Percentiles rank a stretch among this genome's conserved stretches.
Conservation (phyloP, 2,329 filamentous ascomycete genomes). For the Fusarium equiseti region DNA sequence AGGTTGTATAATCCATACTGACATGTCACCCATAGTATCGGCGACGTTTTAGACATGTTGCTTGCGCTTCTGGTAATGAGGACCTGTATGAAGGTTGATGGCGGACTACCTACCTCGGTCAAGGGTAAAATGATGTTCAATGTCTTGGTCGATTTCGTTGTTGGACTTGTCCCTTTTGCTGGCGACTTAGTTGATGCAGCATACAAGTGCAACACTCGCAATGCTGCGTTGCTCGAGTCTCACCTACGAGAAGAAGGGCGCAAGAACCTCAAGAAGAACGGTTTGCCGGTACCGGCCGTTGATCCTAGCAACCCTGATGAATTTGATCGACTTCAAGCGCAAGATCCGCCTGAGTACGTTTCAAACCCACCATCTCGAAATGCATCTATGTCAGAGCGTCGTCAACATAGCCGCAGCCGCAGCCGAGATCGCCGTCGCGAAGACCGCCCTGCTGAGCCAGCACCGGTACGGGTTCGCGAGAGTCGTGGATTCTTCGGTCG, state of each 20-base stretch:
- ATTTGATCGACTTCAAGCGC: conserved; percentile 58
- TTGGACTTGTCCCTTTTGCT: conserved; percentile 80
- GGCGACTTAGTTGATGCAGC: conserved; percentile 81
- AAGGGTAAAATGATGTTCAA: conserved; percentile 83
- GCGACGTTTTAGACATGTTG: conserved; percentile 79
- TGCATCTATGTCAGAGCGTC: conserved; percentile 41
- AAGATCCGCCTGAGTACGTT: conserved; percentile 47
- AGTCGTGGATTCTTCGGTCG: conserved; percentile 49
- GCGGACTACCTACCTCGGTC: conserved; percentile 74
- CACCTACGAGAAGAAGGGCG: conserved; percentile 77
- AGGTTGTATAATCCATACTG: conserved; percentile 25
- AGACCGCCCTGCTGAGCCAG: conserved; percentile 45
- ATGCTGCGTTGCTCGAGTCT: conserved; percentile 76
- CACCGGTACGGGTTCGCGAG: conserved; percentile 46
- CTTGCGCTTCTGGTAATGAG: conserved; percentile 81
- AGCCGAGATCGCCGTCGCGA: conserved; percentile 27
- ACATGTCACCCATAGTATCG: conserved; percentile 64
- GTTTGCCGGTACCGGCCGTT: conserved; percentile 59
- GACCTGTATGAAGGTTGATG: conserved; percentile 79
- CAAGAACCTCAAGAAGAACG: conserved; percentile 63
- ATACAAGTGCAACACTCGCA: conserved; percentile 81
- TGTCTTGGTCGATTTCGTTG: conserved; percentile 77
- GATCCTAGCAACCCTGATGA: conserved; percentile 67
- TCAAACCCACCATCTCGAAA: conserved; percentile 46
- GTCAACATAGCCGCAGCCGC: conserved; percentile 32